Conservation (phyloP, 306 rosid species). For the Rubus idaeus region DNA sequence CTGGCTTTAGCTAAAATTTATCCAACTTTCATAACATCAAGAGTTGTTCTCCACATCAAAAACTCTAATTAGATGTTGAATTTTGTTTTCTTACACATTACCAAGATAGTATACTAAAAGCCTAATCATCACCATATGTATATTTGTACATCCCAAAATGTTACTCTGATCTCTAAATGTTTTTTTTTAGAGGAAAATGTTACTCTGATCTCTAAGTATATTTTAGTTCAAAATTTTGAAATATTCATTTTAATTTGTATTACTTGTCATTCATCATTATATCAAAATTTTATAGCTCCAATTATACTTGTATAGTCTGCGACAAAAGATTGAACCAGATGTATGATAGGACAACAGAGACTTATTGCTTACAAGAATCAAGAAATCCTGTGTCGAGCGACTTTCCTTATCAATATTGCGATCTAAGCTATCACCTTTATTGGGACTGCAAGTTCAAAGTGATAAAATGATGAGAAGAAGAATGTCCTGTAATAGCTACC, state of each 20-base stretch:
- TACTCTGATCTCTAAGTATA: neutral
- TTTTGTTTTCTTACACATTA: neutral
- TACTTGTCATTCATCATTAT: neutral
- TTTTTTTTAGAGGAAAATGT: too few species aligned
- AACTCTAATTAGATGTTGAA: neutral
- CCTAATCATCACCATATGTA: neutral
- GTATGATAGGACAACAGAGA: slow-evolving; percentile 22
- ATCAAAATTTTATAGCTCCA: slow-evolving; percentile 3
- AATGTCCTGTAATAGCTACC: slow-evolving; percentile 2
- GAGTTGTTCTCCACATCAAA: too few species aligned
- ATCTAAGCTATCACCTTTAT: slow-evolving; percentile 97
- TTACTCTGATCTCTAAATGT: too few species aligned
- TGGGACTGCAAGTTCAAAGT: slow-evolving; percentile 60
- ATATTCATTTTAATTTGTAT: neutral
- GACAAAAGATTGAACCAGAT: slow-evolving; percentile 7
- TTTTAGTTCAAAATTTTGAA: neutral
- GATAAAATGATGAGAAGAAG: slow-evolving; percentile 22
- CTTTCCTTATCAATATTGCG: slow-evolving; percentile 83
- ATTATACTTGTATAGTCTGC: slow-evolving; percentile 8
- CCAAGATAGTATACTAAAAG: neutral
- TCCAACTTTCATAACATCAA: slow-evolving; percentile 4
- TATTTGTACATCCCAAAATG: neutral
- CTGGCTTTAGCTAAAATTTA: neutral
- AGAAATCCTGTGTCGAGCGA: slow-evolving; percentile 72
- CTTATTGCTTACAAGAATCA: slow-evolving; percentile 75